Base-by-base conservation (phyloP, 2,329 filamentous ascomycete genomes). In the Phialophora verrucosa region DNA sequence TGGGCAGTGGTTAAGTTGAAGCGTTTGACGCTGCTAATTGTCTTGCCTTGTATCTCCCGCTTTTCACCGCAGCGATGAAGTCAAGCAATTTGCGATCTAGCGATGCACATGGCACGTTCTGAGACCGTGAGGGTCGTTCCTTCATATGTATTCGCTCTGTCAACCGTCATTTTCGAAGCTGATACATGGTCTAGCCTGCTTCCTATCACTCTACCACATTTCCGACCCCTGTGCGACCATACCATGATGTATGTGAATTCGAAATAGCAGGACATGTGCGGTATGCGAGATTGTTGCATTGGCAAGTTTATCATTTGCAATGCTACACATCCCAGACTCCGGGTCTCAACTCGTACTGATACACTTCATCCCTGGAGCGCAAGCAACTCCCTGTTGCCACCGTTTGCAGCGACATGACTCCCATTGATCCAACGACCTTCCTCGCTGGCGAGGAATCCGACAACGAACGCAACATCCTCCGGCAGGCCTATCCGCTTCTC, bases 391-490 rank as follows among this genome's bases (percentile, higher is more conserved):
- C 31, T 35, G 25, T 49, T n/a, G 4, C 78, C 75, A 5, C 77
- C 75, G 60, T 74, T 76, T 2, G 75, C 77, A 64, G 74, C 70
- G 38, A 81, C 31, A 71, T 78, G 72, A 32, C 73, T 70, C 1
- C 82, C 83, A 70, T 83, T 84, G 4, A 84, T 75, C 82, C 82
- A 84, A 17, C 79, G 75, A 0, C 81, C 78, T 54, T 78, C 72
- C 55, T 79, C 78, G 68, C 82, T 79, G 50, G 78, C 81, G 31
- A 84, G 64, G 65, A 83, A 81, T 0, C 73, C 80, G 0, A 84
- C 82, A 5, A 79, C 79, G 67, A 73, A 83, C 0, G 82, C 82
- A 65, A 84, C 78, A 69, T 85, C 83, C 31, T 79, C 77, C 3
- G 80, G 76, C 66, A 78, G 74, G 0, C 75, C 83, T 75, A 84